phyloP scores from a whole-genome alignment of 2,329 filamentous ascomycete genomes.

The Lachnum nothofagi region DNA sequence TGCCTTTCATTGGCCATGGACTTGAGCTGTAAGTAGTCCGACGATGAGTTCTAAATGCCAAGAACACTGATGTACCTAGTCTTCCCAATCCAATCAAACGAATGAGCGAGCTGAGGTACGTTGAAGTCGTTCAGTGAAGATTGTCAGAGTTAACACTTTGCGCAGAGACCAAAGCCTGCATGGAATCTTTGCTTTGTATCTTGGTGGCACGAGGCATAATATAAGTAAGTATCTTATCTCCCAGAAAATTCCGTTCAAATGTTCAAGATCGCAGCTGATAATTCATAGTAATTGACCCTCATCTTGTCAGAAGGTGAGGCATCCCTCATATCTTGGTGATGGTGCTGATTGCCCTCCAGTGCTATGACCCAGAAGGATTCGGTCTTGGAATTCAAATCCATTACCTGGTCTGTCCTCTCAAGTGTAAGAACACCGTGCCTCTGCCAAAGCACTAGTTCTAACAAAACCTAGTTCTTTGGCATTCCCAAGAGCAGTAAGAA shows the following conservation, averaged over 20 bases:
- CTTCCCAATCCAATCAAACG: constrained; percentile 22
- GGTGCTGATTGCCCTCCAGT: constrained; percentile 15
- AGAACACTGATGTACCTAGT: constrained; percentile 12
- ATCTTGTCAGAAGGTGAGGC: constrained; percentile 20
- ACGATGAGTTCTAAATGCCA: constrained; percentile 33
- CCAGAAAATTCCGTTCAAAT: neutral
- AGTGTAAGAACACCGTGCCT: constrained; percentile 16
- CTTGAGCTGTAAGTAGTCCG: constrained; percentile 40
- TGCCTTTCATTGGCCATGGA: constrained; percentile 53
- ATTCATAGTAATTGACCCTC: constrained; percentile 23
- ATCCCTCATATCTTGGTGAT: neutral
- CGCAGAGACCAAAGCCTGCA: constrained; percentile 25
- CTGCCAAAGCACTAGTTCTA: constrained; percentile 2
- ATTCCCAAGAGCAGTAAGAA: constrained; percentile 21
- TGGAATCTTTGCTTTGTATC: constrained; percentile 28
- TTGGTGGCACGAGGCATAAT: constrained; percentile 26
- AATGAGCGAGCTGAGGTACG: constrained; percentile 22
- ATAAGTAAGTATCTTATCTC: constrained; percentile 19
- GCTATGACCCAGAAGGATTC: constrained; percentile 26
- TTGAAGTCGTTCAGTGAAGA: neutral
- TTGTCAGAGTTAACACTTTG: constrained; percentile 2
- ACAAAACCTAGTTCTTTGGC: constrained; percentile 28
- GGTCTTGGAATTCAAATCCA: constrained; percentile 15
- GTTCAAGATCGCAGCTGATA: neutral
- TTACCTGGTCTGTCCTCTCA: constrained; percentile 18